A percentile compares a stretch with the other conserved stretches of the same genome.
Conservation (phyloP, 169 alveolate genomes). For the Plasmodium fragile region DNA sequence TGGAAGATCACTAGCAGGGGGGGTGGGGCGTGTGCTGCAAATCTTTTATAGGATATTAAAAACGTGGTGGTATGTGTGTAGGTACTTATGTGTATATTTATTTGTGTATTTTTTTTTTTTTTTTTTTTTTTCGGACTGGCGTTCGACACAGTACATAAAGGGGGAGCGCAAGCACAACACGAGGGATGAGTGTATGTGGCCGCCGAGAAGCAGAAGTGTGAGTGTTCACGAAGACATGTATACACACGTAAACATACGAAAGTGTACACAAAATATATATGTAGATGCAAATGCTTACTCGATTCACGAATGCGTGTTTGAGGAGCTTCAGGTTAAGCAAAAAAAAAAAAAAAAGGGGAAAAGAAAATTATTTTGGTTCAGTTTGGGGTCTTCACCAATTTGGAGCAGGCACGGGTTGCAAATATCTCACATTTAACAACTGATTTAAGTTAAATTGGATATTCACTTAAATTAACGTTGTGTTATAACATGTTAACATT, state of each 20-base stretch:
- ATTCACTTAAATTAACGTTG: background rate
- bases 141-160: background rate
- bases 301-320: background rate
- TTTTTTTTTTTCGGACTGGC: background rate
- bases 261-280: background rate
- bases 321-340: background rate
- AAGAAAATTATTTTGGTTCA: background rate
- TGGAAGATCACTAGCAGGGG: background rate
- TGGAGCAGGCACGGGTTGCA: background rate
- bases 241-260: background rate
- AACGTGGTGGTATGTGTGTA: background rate
- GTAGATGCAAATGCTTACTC: background rate
- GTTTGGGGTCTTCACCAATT: background rate
- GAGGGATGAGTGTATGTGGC: background rate
- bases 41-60: background rate
- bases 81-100: no score
- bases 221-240: background rate
- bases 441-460: background rate
- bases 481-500: background rate
- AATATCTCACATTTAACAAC: background rate
- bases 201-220: background rate
- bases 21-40: background rate
- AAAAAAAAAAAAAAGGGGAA: background rate
- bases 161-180: background rate
- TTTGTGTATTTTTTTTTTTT: background rate